Percentiles rank a stretch among this genome's conserved stretches.
Evolutionary conservation across 2,329 filamentous ascomycete genomes (phyloP).

Genomic region (Septoria petroselini): DNA sequence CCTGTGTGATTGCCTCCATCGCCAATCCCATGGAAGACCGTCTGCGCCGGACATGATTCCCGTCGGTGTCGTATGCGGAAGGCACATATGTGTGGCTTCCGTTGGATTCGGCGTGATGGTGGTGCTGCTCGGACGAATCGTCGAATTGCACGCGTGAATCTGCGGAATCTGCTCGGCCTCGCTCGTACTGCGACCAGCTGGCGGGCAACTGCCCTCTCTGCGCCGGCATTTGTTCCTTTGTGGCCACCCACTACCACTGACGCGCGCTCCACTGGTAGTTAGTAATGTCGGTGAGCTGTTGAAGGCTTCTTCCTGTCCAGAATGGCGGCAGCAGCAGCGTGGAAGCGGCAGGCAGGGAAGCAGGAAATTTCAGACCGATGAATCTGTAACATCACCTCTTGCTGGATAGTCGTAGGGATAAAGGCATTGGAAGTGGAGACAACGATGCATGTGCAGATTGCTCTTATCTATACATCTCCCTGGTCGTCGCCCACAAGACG

Average conservation of each 20-base stretch:
- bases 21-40: conserved; percentile 52
- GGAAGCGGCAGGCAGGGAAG: background rate
- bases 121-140: conserved; percentile 28
- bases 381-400: background rate
- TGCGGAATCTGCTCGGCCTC: conserved; percentile 42
- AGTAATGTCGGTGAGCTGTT: conserved; percentile 16
- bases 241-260: no score
- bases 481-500: no score
- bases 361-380: conserved; percentile 6
- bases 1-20: conserved; percentile 57
- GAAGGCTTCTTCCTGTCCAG: conserved; percentile 19
- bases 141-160: conserved; percentile 40
- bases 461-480: no score
- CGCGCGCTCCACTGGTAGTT: background rate
- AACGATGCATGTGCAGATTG: conserved; percentile 5
- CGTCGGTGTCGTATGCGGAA: conserved; percentile 21
- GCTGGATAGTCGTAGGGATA: background rate
- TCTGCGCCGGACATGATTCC: conserved; percentile 38
- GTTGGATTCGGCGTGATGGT: conserved; percentile 24
- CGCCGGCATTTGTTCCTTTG: no score
- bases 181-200: conserved; percentile 48
- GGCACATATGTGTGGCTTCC: conserved; percentile 20
- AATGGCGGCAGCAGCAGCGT: background rate
- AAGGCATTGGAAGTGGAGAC: conserved; percentile 10
- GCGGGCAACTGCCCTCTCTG: conserved; percentile 39